phyloP scores from a whole-genome alignment of 345 rosid species.

The Pistacia integerrima region DNA sequence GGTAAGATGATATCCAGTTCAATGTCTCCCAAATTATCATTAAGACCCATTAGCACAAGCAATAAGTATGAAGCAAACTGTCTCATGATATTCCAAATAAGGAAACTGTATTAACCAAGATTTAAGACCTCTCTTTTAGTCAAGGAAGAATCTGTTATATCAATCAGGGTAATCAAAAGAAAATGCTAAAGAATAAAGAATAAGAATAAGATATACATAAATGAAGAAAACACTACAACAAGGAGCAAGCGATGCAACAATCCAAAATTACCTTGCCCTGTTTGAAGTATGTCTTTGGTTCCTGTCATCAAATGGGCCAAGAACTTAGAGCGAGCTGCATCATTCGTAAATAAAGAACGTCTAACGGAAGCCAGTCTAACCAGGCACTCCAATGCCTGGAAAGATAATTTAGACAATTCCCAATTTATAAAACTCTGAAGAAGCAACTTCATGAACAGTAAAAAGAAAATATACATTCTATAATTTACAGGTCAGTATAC shows the following conservation, averaged over 20 bases:
- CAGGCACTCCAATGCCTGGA: conserved; percentile 97
- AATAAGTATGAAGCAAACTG: conserved; percentile 5
- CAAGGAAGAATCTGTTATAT: background rate
- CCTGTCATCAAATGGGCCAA: conserved; percentile 96
- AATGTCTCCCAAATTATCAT: background rate
- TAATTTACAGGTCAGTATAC: conserved; percentile 4
- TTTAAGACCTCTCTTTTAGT: background rate
- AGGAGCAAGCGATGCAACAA: conserved; percentile 4
- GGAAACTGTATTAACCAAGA: background rate
- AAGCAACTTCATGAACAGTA: background rate
- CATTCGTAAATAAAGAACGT: conserved; percentile 88
- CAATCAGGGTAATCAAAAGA: background rate
- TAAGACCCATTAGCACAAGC: background rate
- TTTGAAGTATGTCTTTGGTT: conserved; percentile 92
- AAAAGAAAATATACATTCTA: background rate
- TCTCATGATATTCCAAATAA: background rate
- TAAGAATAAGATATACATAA: background rate
- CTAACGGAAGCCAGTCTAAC: conserved; percentile 96
- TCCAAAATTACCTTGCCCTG: conserved; percentile 67
- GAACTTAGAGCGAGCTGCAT: conserved; percentile 82
- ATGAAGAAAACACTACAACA: background rate
- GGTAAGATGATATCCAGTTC: background rate
- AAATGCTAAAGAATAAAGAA: background rate
- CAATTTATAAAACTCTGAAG: background rate
- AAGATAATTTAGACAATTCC: conserved; percentile 21